Percentiles rank a stretch among this genome's conserved stretches.
phyloP scores from a whole-genome alignment of 768 basidiomycete genomes.

The Russula sp. region DNA sequence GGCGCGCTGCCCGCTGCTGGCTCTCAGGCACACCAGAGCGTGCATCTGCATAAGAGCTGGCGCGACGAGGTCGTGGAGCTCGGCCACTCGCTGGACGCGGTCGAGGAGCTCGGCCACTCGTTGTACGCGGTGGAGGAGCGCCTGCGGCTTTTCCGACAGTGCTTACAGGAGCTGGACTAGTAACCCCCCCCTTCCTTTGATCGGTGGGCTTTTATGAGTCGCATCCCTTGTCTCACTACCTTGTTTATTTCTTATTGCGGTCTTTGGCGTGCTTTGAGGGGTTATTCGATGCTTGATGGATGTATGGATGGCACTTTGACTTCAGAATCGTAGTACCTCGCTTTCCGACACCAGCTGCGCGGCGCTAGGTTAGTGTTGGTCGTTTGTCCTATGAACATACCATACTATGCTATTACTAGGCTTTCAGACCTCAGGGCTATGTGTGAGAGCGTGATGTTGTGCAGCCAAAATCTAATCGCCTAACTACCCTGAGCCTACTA shows the following conservation, averaged over 20 bases:
- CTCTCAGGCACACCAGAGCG: background rate
- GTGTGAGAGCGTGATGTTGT: no score
- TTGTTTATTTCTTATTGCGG: background rate
- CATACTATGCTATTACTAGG: no score
- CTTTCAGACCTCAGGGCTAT: no score
- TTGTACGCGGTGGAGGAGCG: background rate
- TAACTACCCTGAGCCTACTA: background rate
- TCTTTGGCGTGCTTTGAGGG: no score
- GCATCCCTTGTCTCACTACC: background rate
- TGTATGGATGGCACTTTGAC: no score
- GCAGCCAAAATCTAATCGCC: background rate
- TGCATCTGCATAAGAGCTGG: constrained; percentile 21
- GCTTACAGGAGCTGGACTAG: constrained; percentile 15
- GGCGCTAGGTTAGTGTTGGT: no score
- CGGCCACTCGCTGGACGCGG: constrained; percentile 10
- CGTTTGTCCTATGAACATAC: no score
- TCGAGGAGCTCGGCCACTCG: background rate
- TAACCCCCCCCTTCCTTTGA: background rate
- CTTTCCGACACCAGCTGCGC: no score
- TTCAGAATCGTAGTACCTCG: no score
- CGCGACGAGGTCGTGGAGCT: constrained; percentile 15
- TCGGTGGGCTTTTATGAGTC: background rate
- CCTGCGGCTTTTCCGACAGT: constrained; percentile 12
- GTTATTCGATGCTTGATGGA: no score
- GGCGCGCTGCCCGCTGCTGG: background rate